These are phyloP conservation scores for Botrytis porri DNA, from an alignment of 2,329 filamentous ascomycete species.

Conservation along the genomic window DNA sequence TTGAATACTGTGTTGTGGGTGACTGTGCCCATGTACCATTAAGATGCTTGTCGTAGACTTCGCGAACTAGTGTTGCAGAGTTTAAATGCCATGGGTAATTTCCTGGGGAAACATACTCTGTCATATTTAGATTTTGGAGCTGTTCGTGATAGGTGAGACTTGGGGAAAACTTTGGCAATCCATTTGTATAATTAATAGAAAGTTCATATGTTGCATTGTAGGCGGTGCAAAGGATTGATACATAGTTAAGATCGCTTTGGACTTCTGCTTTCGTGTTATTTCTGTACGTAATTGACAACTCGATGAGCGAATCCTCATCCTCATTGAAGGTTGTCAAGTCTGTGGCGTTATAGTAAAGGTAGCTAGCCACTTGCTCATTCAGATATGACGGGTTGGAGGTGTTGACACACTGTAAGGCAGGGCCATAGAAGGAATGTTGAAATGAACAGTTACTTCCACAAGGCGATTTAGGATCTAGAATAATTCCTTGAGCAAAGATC, in stretches of 20 bases:
- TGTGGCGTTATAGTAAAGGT: not conserved
- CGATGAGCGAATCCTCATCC: not conserved
- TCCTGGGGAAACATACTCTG: not conserved
- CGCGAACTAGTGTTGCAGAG: not conserved
- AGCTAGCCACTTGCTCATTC: not conserved
- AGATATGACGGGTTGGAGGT: not conserved
- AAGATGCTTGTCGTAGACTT: not conserved
- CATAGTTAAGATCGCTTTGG: not conserved
- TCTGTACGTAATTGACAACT: not conserved
- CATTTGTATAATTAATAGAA: not conserved
- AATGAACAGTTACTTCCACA: not conserved
- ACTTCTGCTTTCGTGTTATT: not conserved
- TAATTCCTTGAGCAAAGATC: not conserved
- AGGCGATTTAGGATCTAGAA: not conserved
- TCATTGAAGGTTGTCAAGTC: not conserved
- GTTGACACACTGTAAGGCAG: not conserved
- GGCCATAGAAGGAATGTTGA: not conserved
- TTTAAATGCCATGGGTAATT: not conserved
- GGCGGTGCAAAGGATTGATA: not conserved
- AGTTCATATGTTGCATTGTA: not conserved
- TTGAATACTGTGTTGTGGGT: not conserved
- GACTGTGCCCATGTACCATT: not conserved
- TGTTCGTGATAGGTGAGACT: not conserved
- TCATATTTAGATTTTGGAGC: not conserved
- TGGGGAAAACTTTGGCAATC: not conserved